These are phyloP conservation scores for Brassica incana DNA, from an alignment of 345 rosid species.

Conservation along the genomic window DNA sequence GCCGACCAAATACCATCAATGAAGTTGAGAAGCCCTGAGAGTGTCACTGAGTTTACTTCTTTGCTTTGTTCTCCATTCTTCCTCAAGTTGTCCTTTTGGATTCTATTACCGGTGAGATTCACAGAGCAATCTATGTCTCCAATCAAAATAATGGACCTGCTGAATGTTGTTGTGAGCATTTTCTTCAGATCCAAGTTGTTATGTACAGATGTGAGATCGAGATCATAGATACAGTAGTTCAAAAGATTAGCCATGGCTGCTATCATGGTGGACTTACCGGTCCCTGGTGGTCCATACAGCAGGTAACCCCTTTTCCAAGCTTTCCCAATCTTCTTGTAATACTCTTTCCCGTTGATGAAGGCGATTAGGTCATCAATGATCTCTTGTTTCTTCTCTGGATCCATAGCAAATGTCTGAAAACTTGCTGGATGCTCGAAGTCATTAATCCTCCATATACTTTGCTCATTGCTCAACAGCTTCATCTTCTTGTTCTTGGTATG, in stretches of 20 bases:
- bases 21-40: background rate
- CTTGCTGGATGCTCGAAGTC: too few species aligned
- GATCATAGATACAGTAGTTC: background rate
- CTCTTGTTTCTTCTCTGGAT: too few species aligned
- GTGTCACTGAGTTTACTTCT: background rate
- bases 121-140: background rate
- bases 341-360: background rate
- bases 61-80: background rate
- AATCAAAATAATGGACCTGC: background rate
- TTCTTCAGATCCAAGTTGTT: background rate
- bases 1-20: background rate
- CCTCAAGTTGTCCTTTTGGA: background rate
- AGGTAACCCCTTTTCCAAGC: conserved; percentile 1
- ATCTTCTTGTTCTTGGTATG: too few species aligned
- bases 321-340: background rate
- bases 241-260: background rate
- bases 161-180: background rate
- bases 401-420: too few species aligned
- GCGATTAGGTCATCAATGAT: too few species aligned
- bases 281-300: background rate
- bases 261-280: background rate
- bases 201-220: background rate
- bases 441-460: too few species aligned
- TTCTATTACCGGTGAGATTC: background rate
- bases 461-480: too few species aligned